Base-by-base conservation (phyloP, 345 rosid genomes). In the Luvunga scandens region DNA sequence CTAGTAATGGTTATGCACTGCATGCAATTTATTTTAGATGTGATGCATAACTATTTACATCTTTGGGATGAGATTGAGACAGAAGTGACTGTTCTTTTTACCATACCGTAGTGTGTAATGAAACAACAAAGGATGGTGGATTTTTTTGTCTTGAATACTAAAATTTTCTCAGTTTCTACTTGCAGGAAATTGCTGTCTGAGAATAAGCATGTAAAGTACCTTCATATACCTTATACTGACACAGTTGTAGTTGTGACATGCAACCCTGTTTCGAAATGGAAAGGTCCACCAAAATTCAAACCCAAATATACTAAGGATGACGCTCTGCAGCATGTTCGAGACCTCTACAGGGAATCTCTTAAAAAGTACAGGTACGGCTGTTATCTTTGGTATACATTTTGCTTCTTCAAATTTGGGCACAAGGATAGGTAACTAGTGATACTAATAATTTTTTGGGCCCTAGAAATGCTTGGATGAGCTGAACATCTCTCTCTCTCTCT, bases 181-280 rank as follows among this genome's bases (percentile, higher is more conserved):
- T 85, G 72, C 89, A 96, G 99, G 86, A 96, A 94, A 80, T 81
- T 89, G 79, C 84, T 96, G 38, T 84, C 93, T 24, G 92, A 93
- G 81, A 96, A 94, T 84, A 96, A 92, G 90, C 99, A 96, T 83
- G 89, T 96, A 77, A 96, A 96, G 88, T 96, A 96, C 89, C 85
- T 92, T 61, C 84, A 94, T 73, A 86, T 94, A 81, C 99, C 98
- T 36, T 92, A 91, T 81, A 90, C 95, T 0, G 98, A 92, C 77
- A 85, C 90, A 1, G 95, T 92, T 56, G 98, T 96, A 77, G 92
- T 94, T 83, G 98, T 96, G 80, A 92, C 89, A 22, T 94, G 98
- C 89, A 96, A 92, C 84, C 98, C 98, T 82, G 83, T 90, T 78
- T 92, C 95, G 57, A 94, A 90, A 84, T 89, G 97, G 98, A 87